These are phyloP conservation scores for Aspergillus clavatus DNA, from an alignment of 2,329 filamentous ascomycete genomes.

Conservation along the genomic window DNA sequence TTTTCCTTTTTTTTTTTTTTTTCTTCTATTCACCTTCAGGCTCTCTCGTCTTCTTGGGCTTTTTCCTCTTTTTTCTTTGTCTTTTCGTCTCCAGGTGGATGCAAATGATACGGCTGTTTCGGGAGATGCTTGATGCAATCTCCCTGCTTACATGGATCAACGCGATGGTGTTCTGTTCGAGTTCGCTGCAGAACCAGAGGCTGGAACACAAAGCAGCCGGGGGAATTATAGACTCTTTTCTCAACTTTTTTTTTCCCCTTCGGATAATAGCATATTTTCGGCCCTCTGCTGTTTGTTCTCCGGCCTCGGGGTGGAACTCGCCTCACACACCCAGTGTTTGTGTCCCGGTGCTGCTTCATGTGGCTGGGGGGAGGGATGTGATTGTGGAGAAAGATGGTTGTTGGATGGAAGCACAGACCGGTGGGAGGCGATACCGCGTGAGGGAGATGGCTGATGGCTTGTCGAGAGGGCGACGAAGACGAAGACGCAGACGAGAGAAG, in stretches of 20 bases:
- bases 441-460: not conserved
- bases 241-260: not conserved
- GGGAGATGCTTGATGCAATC: constrained; percentile 21
- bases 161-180: no score
- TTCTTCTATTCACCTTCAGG: constrained; percentile 4
- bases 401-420: not conserved
- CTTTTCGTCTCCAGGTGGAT: constrained; percentile 7
- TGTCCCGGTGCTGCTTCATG: not conserved
- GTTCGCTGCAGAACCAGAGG: no score
- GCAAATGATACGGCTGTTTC: constrained; percentile 10
- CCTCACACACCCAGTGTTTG: not conserved
- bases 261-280: not conserved
- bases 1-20: constrained; percentile 1
- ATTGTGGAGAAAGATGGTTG: not conserved
- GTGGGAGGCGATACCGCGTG: not conserved
- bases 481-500: not conserved
- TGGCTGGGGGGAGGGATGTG: not conserved
- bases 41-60: not conserved
- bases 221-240: not conserved
- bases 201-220: not conserved
- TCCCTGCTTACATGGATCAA: constrained; percentile 10
- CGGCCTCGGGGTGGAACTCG: not conserved
- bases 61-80: constrained; percentile 3
- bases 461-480: no score
- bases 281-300: not conserved